Conservation (phyloP, 2,329 filamentous ascomycete genomes). For the Colletotrichum nymphaeae region DNA sequence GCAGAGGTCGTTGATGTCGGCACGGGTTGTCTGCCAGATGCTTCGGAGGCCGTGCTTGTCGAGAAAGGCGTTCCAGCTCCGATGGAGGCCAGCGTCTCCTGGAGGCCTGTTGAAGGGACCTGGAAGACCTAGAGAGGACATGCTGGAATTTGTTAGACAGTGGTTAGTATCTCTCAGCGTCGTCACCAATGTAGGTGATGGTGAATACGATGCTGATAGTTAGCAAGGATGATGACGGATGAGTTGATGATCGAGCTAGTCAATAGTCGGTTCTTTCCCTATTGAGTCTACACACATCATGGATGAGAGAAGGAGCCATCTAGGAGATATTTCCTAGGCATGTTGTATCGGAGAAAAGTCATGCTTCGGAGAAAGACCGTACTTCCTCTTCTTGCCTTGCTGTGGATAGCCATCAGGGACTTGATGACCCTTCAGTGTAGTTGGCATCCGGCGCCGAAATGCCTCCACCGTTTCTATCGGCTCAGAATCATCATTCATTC, state of each 20-base stretch:
- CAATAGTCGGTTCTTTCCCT: not conserved
- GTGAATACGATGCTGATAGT: not conserved
- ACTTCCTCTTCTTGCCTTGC: not conserved
- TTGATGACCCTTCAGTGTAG: not conserved
- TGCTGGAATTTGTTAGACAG: not conserved
- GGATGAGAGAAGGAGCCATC: not conserved
- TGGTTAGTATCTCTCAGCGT: not conserved
- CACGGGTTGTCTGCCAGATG: not conserved
- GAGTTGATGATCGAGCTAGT: not conserved
- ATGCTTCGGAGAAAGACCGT: not conserved
- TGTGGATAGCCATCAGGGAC: not conserved
- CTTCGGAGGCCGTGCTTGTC: not conserved
- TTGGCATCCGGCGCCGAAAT: not conserved
- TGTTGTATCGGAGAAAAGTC: not conserved
- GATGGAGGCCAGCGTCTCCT: not conserved
- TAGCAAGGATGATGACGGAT: not conserved
- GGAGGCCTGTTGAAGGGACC: not conserved
- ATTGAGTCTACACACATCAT: too few species aligned
- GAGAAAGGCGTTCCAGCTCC: conserved; percentile 3
- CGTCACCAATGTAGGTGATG: not conserved
- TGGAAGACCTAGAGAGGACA: conserved; percentile 8
- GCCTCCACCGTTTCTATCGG: not conserved
- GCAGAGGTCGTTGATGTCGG: not conserved
- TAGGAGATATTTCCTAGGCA: not conserved
- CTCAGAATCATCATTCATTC: not conserved